Conservation (phyloP, 2,329 filamentous ascomycete species). For the Fusarium sp. region DNA sequence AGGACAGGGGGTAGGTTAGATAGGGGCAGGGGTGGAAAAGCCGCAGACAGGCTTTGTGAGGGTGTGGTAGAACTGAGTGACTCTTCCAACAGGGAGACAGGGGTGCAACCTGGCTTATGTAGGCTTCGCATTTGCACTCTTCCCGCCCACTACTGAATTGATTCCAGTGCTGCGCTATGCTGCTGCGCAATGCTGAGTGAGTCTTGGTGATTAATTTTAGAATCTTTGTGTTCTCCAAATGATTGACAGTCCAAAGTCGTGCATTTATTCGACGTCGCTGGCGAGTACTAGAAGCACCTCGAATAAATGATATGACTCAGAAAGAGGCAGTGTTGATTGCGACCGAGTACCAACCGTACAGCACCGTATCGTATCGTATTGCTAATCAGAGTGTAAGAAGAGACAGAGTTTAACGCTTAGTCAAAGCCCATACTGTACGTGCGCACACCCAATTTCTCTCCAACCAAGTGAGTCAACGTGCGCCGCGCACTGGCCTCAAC, state of each 20-base stretch:
- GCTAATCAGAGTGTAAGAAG: conserved; percentile 39
- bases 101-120: conserved; percentile 30
- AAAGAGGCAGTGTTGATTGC: conserved; percentile 36
- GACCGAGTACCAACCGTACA: neutral
- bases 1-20: conserved; percentile 10
- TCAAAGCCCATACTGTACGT: conserved; percentile 35
- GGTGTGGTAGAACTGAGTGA: conserved; percentile 22
- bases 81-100: conserved; percentile 11
- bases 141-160: conserved; percentile 19
- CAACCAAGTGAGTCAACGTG: conserved; percentile 39
- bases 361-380: conserved; percentile 10
- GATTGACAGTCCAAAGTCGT: neutral
- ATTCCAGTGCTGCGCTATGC: conserved; percentile 10
- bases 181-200: conserved; percentile 5
- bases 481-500: conserved; percentile 38
- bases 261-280: neutral
- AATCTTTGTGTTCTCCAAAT: neutral
- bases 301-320: conserved; percentile 23
- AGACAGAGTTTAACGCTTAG: conserved; percentile 36
- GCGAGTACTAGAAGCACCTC: conserved; percentile 18
- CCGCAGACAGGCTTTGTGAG: conserved; percentile 9
- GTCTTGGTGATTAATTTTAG: conserved; percentile 10
- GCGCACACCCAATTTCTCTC: conserved; percentile 29
- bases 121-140: conserved; percentile 35
- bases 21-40: conserved; percentile 32